A percentile compares a stretch with the other conserved stretches of the same genome.
Conservation (phyloP, 306 rosid species). For the Citrullus colocynthis region DNA sequence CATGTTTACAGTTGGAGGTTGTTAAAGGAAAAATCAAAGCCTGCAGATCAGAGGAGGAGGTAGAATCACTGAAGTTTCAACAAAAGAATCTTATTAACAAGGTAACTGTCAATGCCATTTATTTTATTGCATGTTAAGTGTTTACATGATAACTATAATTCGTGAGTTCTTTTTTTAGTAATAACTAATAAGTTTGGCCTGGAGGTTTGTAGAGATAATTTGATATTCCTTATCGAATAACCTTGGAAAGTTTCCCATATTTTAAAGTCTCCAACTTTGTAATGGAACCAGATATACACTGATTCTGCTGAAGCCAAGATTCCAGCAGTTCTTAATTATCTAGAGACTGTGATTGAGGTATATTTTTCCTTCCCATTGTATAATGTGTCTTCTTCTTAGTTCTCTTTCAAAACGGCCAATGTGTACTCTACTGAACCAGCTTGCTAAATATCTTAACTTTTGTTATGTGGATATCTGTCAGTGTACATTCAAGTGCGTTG, state of each 20-base stretch:
- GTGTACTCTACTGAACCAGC: not conserved
- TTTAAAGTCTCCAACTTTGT: not conserved
- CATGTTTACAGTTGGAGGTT: constrained; percentile 51
- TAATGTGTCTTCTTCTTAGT: not conserved
- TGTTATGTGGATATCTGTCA: too few relatives aligned
- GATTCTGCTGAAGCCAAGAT: constrained; percentile 95
- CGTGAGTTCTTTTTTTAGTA: not conserved
- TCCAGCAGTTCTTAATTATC: constrained; percentile 82
- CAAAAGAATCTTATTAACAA: constrained; percentile 71
- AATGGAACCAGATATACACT: constrained; percentile 55
- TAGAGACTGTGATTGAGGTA: constrained; percentile 92
- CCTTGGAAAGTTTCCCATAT: not conserved
- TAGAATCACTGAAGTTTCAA: constrained; percentile 53
- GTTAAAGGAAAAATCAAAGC: constrained; percentile 63
- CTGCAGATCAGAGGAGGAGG: constrained; percentile 58
- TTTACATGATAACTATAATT: not conserved
- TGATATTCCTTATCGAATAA: not conserved
- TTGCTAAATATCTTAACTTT: not conserved
- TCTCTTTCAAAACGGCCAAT: not conserved
- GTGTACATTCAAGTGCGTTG: too few relatives aligned
- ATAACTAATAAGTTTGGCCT: not conserved
- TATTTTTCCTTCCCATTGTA: not conserved
- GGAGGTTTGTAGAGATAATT: not conserved
- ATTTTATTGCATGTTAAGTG: not conserved
- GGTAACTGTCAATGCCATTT: constrained; percentile 28